Evolutionary conservation across 495 filamentous ascomycete species (phyloP).

Genomic region (Annulohypoxylon stygium): DNA sequence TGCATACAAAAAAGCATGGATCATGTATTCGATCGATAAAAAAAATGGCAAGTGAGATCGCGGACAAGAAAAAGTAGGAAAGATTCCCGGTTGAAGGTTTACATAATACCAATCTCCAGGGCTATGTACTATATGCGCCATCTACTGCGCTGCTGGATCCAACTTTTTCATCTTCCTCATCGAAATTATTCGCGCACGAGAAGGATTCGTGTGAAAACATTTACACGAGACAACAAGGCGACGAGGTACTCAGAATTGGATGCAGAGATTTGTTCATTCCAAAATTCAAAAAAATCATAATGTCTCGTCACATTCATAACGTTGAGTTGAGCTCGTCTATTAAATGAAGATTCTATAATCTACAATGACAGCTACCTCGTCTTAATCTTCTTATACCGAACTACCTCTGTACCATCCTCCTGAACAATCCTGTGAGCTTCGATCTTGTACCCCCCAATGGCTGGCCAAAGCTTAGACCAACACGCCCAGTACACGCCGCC

Average conservation of each 20-base stretch:
- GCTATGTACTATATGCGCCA: too few species aligned
- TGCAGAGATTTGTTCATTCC: too few species aligned
- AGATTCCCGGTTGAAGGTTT: too few species aligned
- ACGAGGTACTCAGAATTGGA: neutral
- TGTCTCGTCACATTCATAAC: too few species aligned
- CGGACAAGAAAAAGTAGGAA: too few species aligned
- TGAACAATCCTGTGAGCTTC: constrained; percentile 55
- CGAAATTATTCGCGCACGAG: neutral
- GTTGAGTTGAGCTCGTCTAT: too few species aligned
- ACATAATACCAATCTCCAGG: too few species aligned
- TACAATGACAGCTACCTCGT: constrained; percentile 27
- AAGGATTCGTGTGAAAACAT: neutral
- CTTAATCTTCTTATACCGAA: constrained; percentile 59
- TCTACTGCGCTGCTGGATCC: too few species aligned
- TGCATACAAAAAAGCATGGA: constrained; percentile 5
- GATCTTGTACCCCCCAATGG: constrained; percentile 61
- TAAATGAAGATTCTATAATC: too few species aligned
- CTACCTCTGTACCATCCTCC: constrained; percentile 59
- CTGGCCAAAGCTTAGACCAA: constrained; percentile 62
- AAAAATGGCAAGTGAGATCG: too few species aligned
- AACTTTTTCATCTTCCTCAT: neutral
- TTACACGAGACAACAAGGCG: neutral
- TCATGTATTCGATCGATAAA: too few species aligned
- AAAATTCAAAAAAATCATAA: too few species aligned
- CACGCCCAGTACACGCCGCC: constrained; percentile 65